Conservation (phyloP, 306 rosid species). For the Gastrolobium bilobum region DNA sequence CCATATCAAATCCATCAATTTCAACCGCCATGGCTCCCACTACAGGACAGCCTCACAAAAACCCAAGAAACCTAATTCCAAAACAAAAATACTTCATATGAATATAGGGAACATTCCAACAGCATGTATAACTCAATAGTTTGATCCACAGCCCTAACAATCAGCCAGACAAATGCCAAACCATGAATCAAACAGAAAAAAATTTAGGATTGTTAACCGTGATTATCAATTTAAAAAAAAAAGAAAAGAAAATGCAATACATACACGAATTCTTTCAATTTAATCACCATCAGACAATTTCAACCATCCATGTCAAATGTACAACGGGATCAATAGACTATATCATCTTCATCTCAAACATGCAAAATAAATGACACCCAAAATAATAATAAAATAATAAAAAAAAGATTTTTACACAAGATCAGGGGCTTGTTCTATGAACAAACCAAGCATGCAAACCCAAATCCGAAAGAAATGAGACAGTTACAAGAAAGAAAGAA, state of each 20-base stretch:
- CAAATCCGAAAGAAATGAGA: constrained; percentile 7
- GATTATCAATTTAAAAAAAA: neutral
- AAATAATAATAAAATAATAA: neutral
- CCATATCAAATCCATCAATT: constrained; percentile 88
- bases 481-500: neutral
- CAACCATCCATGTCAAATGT: constrained; percentile 10
- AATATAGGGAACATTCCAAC: constrained; percentile 18
- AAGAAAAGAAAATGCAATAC: neutral
- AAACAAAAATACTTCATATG: constrained; percentile 18
- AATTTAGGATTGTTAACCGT: neutral
- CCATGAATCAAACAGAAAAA: neutral
- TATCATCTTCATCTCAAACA: constrained; percentile 38
- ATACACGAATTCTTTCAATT: constrained; percentile 19
- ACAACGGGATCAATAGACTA: constrained; percentile 15
- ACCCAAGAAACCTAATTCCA: constrained; percentile 52
- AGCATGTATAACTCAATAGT: constrained; percentile 10
- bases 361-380: constrained; percentile 22
- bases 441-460: constrained; percentile 43
- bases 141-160: constrained; percentile 20
- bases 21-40: constrained; percentile 76
- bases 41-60: constrained; percentile 53
- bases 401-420: neutral
- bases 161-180: neutral
- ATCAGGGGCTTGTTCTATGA: constrained; percentile 27
- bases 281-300: constrained; percentile 40